A percentile compares a stretch with the other conserved stretches of the same genome.
Conservation (phyloP, 2,329 filamentous ascomycete genomes). For the Trichoderma sp. region DNA sequence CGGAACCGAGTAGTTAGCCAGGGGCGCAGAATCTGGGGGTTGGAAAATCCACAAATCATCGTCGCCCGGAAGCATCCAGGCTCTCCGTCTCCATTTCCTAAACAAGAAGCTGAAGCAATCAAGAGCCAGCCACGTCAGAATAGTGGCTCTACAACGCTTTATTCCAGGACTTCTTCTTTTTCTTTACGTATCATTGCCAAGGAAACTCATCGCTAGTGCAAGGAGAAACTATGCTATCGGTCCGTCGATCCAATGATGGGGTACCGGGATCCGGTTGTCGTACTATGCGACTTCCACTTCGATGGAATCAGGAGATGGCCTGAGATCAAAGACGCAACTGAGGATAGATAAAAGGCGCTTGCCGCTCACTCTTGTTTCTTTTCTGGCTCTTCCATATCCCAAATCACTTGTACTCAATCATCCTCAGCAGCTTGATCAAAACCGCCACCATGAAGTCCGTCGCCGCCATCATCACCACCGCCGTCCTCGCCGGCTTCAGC, state of each 20-base stretch:
- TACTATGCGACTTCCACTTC: not conserved
- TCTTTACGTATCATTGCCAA: not conserved
- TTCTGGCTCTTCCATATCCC: not conserved
- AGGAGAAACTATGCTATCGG: not conserved
- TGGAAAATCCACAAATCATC: slow-evolving; percentile 4
- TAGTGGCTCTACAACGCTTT: not conserved
- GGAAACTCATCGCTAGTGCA: not conserved
- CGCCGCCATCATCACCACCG: slow-evolving; percentile 17
- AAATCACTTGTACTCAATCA: not conserved
- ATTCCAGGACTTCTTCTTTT: not conserved
- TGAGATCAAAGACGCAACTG: not conserved
- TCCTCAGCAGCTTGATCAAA: not conserved
- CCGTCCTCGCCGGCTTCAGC: slow-evolving; percentile 19
- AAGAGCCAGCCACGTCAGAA: not conserved
- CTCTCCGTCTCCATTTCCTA: not conserved
- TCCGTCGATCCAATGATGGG: not conserved
- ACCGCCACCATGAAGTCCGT: slow-evolving; percentile 20
- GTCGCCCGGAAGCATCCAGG: not conserved
- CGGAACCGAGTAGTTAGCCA: not conserved
- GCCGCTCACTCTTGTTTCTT: not conserved
- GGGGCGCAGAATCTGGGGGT: slow-evolving; percentile 12
- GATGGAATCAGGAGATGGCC: not conserved
- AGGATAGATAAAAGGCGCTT: not conserved
- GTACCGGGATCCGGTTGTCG: not conserved
- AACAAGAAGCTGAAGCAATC: slow-evolving; percentile 10